Percentiles rank a stretch among this genome's conserved stretches.
Conservation (phyloP, 1,284 basidiomycete species). For the Somion occarium region DNA sequence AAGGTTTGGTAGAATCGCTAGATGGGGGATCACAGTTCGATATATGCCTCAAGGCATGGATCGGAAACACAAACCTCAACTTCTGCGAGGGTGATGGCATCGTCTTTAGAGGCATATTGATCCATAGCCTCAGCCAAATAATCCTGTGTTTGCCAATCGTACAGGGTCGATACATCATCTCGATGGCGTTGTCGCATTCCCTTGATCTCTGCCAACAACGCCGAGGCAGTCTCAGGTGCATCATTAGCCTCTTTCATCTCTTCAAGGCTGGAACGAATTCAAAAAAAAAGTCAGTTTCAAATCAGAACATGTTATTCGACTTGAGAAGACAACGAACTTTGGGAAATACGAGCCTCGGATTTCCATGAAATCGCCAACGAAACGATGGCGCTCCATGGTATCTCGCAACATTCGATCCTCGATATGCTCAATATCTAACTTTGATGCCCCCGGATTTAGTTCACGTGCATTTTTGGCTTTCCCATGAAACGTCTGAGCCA, state of each 20-base stretch:
- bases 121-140: slow-evolving; percentile 21
- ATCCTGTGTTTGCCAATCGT: slow-evolving; percentile 22
- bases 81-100: slow-evolving; percentile 9
- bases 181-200: slow-evolving; percentile 17
- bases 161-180: slow-evolving; percentile 18
- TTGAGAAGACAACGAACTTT: no score
- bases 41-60: background rate
- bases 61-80: slow-evolving; percentile 17
- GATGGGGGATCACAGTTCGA: background rate
- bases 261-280: slow-evolving; percentile 11
- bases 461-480: slow-evolving; percentile 9
- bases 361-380: slow-evolving; percentile 22
- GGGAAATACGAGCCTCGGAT: slow-evolving; percentile 24
- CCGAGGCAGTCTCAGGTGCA: slow-evolving; percentile 14
- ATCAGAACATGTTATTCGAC: no score
- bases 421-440: background rate
- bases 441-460: background rate
- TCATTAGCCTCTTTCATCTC: slow-evolving; percentile 17
- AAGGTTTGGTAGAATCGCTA: slow-evolving; percentile 1
- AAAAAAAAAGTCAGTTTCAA: background rate
- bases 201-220: slow-evolving; percentile 14
- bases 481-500: slow-evolving; percentile 12
- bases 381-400: slow-evolving; percentile 19
- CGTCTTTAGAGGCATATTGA: slow-evolving; percentile 17
- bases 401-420: slow-evolving; percentile 13